Evolutionary conservation across 805 yeast genomes (phyloP).

Genomic region (Candida ponderosae): DNA sequence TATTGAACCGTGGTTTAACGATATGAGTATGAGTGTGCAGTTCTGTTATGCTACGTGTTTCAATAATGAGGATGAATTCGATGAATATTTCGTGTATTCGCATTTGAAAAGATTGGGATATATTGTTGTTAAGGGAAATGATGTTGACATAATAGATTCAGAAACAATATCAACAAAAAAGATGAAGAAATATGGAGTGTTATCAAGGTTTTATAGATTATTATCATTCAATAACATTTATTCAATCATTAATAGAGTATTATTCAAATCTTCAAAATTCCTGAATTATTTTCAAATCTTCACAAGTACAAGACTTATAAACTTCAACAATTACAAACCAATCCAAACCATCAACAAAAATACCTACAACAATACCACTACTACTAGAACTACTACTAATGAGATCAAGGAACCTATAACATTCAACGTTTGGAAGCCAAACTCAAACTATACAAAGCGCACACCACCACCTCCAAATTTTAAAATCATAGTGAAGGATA

Average conservation of each 20-base stretch:
- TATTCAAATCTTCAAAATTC: constrained; percentile 12
- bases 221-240: not conserved
- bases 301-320: constrained; percentile 21
- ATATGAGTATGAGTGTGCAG: constrained; percentile 47
- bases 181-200: not conserved
- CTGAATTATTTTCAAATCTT: constrained; percentile 22
- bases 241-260: too few relatives aligned
- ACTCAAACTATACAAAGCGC: constrained; percentile 59
- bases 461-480: constrained; percentile 69
- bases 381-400: constrained; percentile 19
- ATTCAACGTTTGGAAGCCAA: constrained; percentile 82
- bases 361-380: constrained; percentile 1
- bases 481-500: constrained; percentile 54
- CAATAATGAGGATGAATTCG: constrained; percentile 32
- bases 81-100: constrained; percentile 60
- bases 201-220: constrained; percentile 2
- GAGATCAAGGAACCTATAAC: constrained; percentile 24
- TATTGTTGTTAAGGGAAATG: constrained; percentile 34
- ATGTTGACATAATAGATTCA: too few relatives aligned
- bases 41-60: constrained; percentile 52
- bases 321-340: constrained; percentile 8
- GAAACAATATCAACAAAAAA: too few relatives aligned
- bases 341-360: constrained; percentile 9
- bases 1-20: constrained; percentile 31
- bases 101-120: constrained; percentile 75